Conservation (phyloP, 2,329 filamentous ascomycete species). For the Ophiocordyceps camponoti-leonardi region DNA sequence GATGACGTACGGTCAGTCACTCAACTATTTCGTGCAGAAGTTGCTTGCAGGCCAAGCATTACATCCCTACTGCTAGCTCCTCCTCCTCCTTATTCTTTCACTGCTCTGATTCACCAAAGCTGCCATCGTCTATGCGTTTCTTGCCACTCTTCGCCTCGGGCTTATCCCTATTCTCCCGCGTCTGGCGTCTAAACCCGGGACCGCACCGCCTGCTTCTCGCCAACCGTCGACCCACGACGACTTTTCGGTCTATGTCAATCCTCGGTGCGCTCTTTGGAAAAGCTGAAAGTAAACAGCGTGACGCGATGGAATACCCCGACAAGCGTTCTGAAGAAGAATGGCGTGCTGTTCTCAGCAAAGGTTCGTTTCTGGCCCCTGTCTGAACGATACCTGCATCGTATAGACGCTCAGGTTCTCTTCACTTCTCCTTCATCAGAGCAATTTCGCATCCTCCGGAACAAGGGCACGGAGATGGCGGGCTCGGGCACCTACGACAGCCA, state of each 20-base stretch:
- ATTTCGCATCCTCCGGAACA: slow-evolving; percentile 81
- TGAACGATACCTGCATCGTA: not conserved
- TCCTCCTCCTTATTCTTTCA: too few species aligned
- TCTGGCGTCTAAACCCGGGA: slow-evolving; percentile 12
- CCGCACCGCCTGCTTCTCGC: slow-evolving; percentile 3
- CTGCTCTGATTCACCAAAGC: not conserved
- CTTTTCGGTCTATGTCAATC: slow-evolving; percentile 50
- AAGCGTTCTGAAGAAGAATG: slow-evolving; percentile 72
- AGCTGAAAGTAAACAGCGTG: slow-evolving; percentile 27
- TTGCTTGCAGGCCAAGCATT: too few species aligned
- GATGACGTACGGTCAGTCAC: not conserved
- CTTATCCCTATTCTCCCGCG: slow-evolving; percentile 27
- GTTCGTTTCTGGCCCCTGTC: slow-evolving; percentile 11
- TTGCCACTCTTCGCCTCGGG: slow-evolving; percentile 28
- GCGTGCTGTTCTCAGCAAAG: slow-evolving; percentile 60
- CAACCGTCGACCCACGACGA: slow-evolving; percentile 5
- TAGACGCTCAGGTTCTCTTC: not conserved
- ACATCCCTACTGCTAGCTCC: too few species aligned
- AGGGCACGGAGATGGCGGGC: slow-evolving; percentile 73
- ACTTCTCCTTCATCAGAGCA: slow-evolving; percentile 44
- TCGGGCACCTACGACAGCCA: slow-evolving; percentile 82
- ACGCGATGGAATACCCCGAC: slow-evolving; percentile 60
- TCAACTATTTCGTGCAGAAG: too few species aligned
- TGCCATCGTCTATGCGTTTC: slow-evolving; percentile 26
- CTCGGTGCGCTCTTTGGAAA: slow-evolving; percentile 58